A percentile compares a stretch with the other conserved stretches of the same genome.
phyloP scores from a whole-genome alignment of 768 basidiomycete genomes.

The Tremella mesenterica region DNA sequence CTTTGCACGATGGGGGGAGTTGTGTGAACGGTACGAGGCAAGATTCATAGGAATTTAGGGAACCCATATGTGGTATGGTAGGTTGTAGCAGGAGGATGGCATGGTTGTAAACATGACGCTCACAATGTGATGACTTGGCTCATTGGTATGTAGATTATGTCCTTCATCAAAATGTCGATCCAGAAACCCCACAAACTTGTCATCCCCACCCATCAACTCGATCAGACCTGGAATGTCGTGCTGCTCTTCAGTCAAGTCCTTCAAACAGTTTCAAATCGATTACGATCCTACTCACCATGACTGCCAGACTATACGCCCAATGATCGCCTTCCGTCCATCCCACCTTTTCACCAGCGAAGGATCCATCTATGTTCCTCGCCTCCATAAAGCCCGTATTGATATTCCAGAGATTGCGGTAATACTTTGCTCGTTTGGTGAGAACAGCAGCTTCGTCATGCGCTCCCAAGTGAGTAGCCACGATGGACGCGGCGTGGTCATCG shows the following conservation, averaged over 20 bases:
- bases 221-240: conserved; percentile 62
- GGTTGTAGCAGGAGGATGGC: neutral
- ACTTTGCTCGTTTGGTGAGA: conserved; percentile 54
- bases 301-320: conserved; percentile 71
- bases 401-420: conserved; percentile 63
- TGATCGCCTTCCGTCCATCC: conserved; percentile 80
- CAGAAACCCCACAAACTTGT: conserved; percentile 55
- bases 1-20: no score
- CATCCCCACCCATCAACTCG: conserved; percentile 57
- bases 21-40: no score
- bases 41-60: no score
- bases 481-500: conserved; percentile 65
- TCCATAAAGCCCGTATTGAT: conserved; percentile 69
- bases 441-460: conserved; percentile 51
- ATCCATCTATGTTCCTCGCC: conserved; percentile 54
- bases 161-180: conserved; percentile 47
- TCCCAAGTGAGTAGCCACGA: conserved; percentile 54
- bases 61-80: neutral
- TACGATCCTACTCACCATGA: conserved; percentile 39
- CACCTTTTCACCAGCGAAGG: conserved; percentile 46
- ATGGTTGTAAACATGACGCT: no score
- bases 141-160: conserved; percentile 75
- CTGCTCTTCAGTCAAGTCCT: conserved; percentile 38
- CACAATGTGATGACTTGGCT: conserved; percentile 74
- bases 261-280: neutral